Conservation (phyloP, 805 yeast genomes). For the Ogataea paraovalis region DNA sequence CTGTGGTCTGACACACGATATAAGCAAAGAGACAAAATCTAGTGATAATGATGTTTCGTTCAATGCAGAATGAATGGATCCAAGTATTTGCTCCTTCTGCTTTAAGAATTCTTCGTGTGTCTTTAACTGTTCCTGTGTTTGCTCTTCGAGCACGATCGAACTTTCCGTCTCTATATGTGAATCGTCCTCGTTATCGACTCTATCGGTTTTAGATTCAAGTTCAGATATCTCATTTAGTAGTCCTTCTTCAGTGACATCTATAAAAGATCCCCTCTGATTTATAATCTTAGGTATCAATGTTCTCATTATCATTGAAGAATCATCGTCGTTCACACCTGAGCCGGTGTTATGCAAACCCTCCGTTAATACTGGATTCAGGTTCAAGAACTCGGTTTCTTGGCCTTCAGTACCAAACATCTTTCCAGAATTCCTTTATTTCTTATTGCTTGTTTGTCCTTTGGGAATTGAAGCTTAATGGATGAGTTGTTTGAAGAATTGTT, state of each 20-base stretch:
- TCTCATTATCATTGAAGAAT: slow-evolving; percentile 31
- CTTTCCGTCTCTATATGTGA: neutral
- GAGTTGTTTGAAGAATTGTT: no score
- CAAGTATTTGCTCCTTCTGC: slow-evolving; percentile 50
- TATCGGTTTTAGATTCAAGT: slow-evolving; percentile 1
- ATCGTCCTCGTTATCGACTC: slow-evolving; percentile 17
- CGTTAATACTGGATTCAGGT: slow-evolving; percentile 14
- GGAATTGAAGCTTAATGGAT: no score
- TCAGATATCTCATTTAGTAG: slow-evolving; percentile 41
- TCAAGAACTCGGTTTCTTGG: slow-evolving; percentile 2
- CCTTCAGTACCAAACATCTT: neutral
- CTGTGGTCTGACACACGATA: slow-evolving; percentile 78
- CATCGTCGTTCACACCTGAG: slow-evolving; percentile 4
- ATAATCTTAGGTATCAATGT: slow-evolving; percentile 59
- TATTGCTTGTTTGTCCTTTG: no score
- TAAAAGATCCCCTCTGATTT: slow-evolving; percentile 56
- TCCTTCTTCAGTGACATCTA: slow-evolving; percentile 53
- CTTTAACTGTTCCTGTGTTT: neutral
- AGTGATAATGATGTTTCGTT: slow-evolving; percentile 86
- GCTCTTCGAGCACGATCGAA: neutral
- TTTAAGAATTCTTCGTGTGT: slow-evolving; percentile 41
- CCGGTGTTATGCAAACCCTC: slow-evolving; percentile 3
- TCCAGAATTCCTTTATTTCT: no score
- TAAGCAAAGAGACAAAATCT: slow-evolving; percentile 79
- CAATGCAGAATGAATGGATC: slow-evolving; percentile 58